A percentile compares a stretch with the other conserved stretches of the same genome.
These are phyloP conservation scores for Euphrasia confusa DNA, from an alignment of 257 asterid species.

Conservation along the genomic window DNA sequence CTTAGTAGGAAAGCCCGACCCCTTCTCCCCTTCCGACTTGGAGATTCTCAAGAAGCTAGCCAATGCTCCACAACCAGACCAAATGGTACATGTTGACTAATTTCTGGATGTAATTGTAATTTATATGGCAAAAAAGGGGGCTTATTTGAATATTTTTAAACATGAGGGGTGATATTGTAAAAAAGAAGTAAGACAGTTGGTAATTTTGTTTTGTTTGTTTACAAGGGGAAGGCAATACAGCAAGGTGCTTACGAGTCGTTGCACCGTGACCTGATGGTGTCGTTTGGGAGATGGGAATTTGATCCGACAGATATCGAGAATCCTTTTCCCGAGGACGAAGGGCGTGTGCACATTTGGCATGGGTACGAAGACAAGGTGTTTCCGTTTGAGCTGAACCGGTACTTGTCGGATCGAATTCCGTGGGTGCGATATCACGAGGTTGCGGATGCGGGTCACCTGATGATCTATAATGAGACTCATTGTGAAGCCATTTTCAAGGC, in stretches of 20 bases:
- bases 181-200: too few species aligned
- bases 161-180: too few species aligned
- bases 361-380: slow-evolving; percentile 45
- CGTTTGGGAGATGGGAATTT: slow-evolving; percentile 48
- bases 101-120: too few species aligned
- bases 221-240: slow-evolving; percentile 46
- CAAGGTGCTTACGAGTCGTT: slow-evolving; percentile 53
- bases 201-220: not conserved
- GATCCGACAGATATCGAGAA: slow-evolving; percentile 43
- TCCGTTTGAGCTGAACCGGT: slow-evolving; percentile 37
- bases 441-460: slow-evolving; percentile 50
- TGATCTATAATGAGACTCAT: slow-evolving; percentile 28
- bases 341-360: slow-evolving; percentile 64
- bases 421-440: slow-evolving; percentile 61
- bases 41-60: slow-evolving; percentile 43
- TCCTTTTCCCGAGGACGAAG: slow-evolving; percentile 48
- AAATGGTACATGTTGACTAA: slow-evolving; percentile 21
- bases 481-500: slow-evolving; percentile 48
- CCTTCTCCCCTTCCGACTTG: slow-evolving; percentile 38
- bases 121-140: too few species aligned
- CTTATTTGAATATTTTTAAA: too few species aligned
- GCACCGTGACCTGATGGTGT: slow-evolving; percentile 41
- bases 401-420: slow-evolving; percentile 39
- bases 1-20: slow-evolving; percentile 41
- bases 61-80: slow-evolving; percentile 32